These are phyloP conservation scores for Alternaria tenuissima DNA, from an alignment of 2,329 filamentous ascomycete genomes.

Conservation along the genomic window DNA sequence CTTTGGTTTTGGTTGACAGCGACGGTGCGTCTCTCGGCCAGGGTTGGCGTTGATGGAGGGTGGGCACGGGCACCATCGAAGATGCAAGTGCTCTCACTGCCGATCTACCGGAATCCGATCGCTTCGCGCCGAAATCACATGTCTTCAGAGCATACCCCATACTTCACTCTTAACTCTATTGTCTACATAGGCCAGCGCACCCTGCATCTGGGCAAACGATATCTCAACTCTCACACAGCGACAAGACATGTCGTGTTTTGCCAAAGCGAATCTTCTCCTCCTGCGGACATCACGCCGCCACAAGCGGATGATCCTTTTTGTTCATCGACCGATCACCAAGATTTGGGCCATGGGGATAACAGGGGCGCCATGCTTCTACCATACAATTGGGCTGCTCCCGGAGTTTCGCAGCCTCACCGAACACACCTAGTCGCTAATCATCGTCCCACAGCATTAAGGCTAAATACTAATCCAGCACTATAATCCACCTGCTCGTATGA, in stretches of 20 bases:
- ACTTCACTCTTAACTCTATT: background rate
- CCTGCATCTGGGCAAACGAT: background rate
- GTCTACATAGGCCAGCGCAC: background rate
- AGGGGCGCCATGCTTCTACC: conserved; percentile 1
- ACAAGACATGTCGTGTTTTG: background rate
- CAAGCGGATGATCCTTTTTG: conserved; percentile 1
- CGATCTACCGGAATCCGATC: conserved; percentile 11
- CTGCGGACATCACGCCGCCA: background rate
- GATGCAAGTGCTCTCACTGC: conserved; percentile 7
- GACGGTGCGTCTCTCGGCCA: conserved; percentile 17
- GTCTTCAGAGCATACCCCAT: background rate
- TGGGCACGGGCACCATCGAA: conserved; percentile 8
- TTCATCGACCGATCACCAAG: conserved; percentile 13
- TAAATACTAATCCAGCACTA: background rate
- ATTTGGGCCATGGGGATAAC: background rate
- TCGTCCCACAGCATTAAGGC: background rate
- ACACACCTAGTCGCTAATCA: background rate
- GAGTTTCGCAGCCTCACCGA: background rate
- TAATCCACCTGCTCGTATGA: background rate
- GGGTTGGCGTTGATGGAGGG: conserved; percentile 48
- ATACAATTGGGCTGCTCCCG: background rate
- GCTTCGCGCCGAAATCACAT: background rate
- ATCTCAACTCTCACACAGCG: background rate
- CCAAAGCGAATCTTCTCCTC: background rate
- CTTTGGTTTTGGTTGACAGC: background rate